Percentiles rank a stretch among this genome's conserved stretches.
phyloP scores from a whole-genome alignment of 352 stramenopile species.

The Lagenidium sp. region DNA sequence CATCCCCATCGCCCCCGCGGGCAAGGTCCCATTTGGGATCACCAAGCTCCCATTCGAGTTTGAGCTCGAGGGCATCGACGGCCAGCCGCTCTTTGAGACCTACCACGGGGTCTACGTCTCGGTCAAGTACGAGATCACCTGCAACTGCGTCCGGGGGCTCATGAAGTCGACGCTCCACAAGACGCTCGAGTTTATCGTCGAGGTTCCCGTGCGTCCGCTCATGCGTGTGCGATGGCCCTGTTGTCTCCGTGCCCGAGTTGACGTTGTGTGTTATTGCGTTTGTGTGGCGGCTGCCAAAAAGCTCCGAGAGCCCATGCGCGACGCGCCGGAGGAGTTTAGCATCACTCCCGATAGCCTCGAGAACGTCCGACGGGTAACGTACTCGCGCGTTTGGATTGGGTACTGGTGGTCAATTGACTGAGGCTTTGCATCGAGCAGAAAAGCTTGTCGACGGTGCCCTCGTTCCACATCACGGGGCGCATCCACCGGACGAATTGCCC shows the following conservation, averaged over 20 bases:
- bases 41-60: slow-evolving; percentile 89
- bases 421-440: too few relatives aligned
- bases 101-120: slow-evolving; percentile 91
- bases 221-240: too few relatives aligned
- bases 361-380: slow-evolving; percentile 64
- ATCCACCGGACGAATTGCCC: slow-evolving; percentile 87
- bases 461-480: slow-evolving; percentile 75
- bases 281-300: too few relatives aligned
- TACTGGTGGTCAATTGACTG: background rate
- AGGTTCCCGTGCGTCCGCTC: slow-evolving; percentile 57
- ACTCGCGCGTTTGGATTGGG: too few relatives aligned
- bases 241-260: too few relatives aligned
- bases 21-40: slow-evolving; percentile 71
- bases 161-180: slow-evolving; percentile 85
- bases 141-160: slow-evolving; percentile 76
- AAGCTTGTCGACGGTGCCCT: slow-evolving; percentile 40
- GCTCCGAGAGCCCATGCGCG: slow-evolving; percentile 42
- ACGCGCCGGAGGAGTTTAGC: slow-evolving; percentile 63
- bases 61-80: slow-evolving; percentile 53
- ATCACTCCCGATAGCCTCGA: slow-evolving; percentile 82
- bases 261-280: too few relatives aligned
- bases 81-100: slow-evolving; percentile 77
- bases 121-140: slow-evolving; percentile 86
- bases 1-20: slow-evolving; percentile 49
- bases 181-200: slow-evolving; percentile 87